Conservation (phyloP, 1,284 basidiomycete species). For the Cutaneotrichosporon cutaneum region DNA sequence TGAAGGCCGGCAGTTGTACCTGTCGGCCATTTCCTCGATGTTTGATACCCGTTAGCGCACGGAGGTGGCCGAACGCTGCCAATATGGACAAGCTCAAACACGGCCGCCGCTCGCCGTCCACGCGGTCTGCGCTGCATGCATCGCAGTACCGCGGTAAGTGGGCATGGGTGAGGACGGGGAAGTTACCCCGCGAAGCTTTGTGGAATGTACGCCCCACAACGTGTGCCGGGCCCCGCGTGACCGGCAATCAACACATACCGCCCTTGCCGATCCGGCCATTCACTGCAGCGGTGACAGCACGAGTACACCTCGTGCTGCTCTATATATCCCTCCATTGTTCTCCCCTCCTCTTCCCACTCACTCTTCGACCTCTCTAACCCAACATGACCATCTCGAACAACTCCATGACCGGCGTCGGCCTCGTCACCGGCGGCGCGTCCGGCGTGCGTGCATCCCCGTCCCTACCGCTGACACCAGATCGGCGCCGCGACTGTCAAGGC, state of each 20-base stretch:
- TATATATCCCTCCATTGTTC: no score
- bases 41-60: not conserved
- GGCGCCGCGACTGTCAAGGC: conserved; percentile 18
- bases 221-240: not conserved
- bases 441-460: conserved; percentile 15
- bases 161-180: not conserved
- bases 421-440: conserved; percentile 29
- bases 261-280: no score
- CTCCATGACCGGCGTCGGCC: conserved; percentile 23
- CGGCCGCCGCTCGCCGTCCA: no score
- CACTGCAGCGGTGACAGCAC: no score
- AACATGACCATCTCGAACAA: not conserved
- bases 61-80: not conserved
- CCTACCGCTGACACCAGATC: conserved; percentile 12
- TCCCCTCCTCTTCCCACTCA: not conserved
- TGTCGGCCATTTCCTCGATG: no score
- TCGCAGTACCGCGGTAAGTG: no score
- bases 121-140: no score
- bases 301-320: no score
- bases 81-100: not conserved
- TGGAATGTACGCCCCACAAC: not conserved
- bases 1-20: no score
- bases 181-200: not conserved
- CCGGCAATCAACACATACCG: no score
- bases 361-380: not conserved